These are phyloP conservation scores for Pelagophyceae sp. DNA, from an alignment of 352 stramenopile species.

Conservation along the genomic window DNA sequence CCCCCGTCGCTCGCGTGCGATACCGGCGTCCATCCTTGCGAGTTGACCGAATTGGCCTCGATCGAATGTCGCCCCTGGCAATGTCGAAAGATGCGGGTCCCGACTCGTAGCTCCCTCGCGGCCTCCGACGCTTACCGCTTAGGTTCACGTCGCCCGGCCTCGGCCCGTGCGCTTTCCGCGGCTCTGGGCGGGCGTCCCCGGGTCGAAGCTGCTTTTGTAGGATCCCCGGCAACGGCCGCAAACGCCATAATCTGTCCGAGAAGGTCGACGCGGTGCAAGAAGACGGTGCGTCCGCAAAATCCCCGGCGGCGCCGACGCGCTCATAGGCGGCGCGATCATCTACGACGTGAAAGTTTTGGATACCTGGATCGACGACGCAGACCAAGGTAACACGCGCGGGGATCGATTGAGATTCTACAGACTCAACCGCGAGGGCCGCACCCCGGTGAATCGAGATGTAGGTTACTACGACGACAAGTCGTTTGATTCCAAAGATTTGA, in stretches of 20 bases:
- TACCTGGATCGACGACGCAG: conserved; percentile 2
- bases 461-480: conserved; percentile 9
- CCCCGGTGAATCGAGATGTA: no score
- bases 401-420: no score
- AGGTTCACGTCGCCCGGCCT: not conserved
- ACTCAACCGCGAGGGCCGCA: no score
- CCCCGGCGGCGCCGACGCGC: not conserved
- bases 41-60: no score
- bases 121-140: no score
- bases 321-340: not conserved
- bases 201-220: not conserved
- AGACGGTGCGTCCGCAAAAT: not conserved
- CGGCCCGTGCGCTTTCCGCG: not conserved
- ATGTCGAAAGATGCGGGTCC: no score
- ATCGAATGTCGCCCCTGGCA: no score
- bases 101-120: no score
- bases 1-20: not conserved
- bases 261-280: not conserved
- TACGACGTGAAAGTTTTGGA: not conserved
- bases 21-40: no score
- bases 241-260: not conserved
- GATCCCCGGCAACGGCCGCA: not conserved
- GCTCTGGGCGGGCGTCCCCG: not conserved
- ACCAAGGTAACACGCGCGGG: no score
- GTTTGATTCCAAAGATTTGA: not conserved